These are phyloP conservation scores for Knufia fluminis DNA, from an alignment of 2,329 filamentous ascomycete species.

Conservation along the genomic window DNA sequence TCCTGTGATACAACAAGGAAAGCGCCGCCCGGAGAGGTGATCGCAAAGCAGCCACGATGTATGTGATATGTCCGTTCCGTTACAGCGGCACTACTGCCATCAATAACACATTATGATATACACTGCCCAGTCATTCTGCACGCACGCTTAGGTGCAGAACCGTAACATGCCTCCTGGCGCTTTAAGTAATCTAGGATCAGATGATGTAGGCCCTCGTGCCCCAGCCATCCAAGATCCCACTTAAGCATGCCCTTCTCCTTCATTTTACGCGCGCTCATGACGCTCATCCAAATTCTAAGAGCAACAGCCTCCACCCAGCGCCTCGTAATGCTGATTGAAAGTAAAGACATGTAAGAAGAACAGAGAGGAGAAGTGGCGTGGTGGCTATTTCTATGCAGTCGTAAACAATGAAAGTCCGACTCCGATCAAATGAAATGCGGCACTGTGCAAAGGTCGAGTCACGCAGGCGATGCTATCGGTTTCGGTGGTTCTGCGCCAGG, in stretches of 20 bases:
- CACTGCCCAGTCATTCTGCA: background rate
- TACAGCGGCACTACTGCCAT: background rate
- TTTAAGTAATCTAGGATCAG: no score
- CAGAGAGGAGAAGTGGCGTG: conserved; percentile 15
- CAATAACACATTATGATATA: conserved; percentile 4
- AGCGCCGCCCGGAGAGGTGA: background rate
- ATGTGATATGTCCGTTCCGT: background rate
- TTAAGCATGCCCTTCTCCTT: background rate
- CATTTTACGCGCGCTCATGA: conserved; percentile 16
- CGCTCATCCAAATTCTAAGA: conserved; percentile 11
- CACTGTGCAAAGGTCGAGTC: conserved; percentile 17
- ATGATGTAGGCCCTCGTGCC: no score
- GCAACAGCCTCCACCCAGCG: background rate
- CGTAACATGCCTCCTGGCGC: no score
- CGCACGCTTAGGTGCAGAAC: background rate
- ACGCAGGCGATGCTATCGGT: conserved; percentile 7
- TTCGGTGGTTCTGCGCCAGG: conserved; percentile 20
- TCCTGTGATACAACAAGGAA: no score
- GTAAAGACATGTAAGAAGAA: conserved; percentile 14
- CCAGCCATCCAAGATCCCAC: no score
- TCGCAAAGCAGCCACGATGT: background rate
- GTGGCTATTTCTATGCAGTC: background rate
- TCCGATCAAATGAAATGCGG: conserved; percentile 20
- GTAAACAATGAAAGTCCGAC: conserved; percentile 9
- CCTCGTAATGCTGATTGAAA: conserved; percentile 11